Evolutionary conservation across 768 basidiomycete genomes (phyloP), one percentile per base, ranked within the genome.

Genomic region (Agaricus subrufescens): DNA sequence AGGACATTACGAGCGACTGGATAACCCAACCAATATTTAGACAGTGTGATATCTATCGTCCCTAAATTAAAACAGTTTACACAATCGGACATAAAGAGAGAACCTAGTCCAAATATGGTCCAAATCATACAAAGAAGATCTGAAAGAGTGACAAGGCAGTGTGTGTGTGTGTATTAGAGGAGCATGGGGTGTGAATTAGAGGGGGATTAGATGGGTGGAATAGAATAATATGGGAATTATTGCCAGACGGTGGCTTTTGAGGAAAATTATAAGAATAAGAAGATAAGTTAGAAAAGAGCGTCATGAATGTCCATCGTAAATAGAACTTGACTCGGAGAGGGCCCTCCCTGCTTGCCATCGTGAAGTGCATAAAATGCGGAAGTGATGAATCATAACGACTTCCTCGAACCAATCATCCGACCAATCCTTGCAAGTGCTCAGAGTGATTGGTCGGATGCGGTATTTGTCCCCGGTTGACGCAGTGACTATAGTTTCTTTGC

Each of bases 351-450:
- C 47, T 56, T 50, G 55, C 43, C 30, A 65, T 63, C 64, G 68
- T 58, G 67, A 69, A 60, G 67, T 64, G 45, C 67, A 67, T 61
- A 70, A 66, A 54, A 73, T 63, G 46, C 68, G 66, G 61, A 77
- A 82, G 58, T 83, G 75, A 67, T 81, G 72, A 63, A 84, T 75
- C 79, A 82, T 80, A 52, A 83, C 69, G 29, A 85, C 76, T 62
- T 83, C 81, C 56, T 85, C 82, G 55, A 85, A 84, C 65, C 84
- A 78, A 51, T 73, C 62, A 66, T 86, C 84, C 10, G 82, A 79
- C 83, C 84, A 86, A 52, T 80, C 74, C 56, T 78, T 73, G 64
- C 76, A 81, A 15, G 70, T 65, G 30, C 75, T 67, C n/a, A 80
- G 65, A 27, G 81, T 80, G 50, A 73, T 70, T 23, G 74, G 70